phyloP scores from a whole-genome alignment of 768 basidiomycete genomes.

The Sistotremastrum suecicum region DNA sequence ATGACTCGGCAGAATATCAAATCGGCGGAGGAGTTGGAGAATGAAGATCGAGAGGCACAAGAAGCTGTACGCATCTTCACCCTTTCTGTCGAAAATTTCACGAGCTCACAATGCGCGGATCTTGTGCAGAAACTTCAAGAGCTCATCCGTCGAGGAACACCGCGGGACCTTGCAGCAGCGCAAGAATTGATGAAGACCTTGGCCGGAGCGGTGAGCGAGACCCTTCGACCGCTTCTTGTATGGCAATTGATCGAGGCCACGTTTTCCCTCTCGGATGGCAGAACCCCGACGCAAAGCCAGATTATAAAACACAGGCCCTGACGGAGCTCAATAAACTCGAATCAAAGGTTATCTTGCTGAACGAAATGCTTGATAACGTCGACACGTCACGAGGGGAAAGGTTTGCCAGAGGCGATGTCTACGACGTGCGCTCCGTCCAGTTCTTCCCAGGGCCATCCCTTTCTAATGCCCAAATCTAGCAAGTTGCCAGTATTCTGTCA shows the following conservation, averaged over 20 bases:
- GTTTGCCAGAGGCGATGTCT: conserved; percentile 82
- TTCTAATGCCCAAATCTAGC: conserved; percentile 28
- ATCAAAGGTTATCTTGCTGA: conserved; percentile 87
- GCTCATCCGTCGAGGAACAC: conserved; percentile 89
- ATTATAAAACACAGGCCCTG: conserved; percentile 82
- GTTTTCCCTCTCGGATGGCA: conserved; percentile 5
- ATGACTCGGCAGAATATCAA: conserved; percentile 55
- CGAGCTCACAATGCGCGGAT: background rate
- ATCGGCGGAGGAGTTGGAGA: conserved; percentile 90
- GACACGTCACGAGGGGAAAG: conserved; percentile 56
- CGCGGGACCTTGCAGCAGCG: conserved; percentile 85
- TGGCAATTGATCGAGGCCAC: background rate
- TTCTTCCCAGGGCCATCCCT: background rate
- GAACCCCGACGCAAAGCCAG: conserved; percentile 88
- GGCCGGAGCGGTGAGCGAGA: conserved; percentile 54
- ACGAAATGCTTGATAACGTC: conserved; percentile 94
- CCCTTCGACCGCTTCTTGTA: background rate
- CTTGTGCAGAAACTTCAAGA: conserved; percentile 75
- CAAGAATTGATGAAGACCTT: conserved; percentile 96
- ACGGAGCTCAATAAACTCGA: conserved; percentile 90
- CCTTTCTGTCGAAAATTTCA: background rate
- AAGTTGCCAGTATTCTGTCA: conserved; percentile 75
- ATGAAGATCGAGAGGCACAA: conserved; percentile 89
- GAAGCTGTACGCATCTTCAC: conserved; percentile 37
- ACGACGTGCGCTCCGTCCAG: conserved; percentile 47